Percentiles rank a stretch among this genome's conserved stretches.
phyloP scores from a whole-genome alignment of 1,284 basidiomycete genomes.

The Bjerkandera adusta region DNA sequence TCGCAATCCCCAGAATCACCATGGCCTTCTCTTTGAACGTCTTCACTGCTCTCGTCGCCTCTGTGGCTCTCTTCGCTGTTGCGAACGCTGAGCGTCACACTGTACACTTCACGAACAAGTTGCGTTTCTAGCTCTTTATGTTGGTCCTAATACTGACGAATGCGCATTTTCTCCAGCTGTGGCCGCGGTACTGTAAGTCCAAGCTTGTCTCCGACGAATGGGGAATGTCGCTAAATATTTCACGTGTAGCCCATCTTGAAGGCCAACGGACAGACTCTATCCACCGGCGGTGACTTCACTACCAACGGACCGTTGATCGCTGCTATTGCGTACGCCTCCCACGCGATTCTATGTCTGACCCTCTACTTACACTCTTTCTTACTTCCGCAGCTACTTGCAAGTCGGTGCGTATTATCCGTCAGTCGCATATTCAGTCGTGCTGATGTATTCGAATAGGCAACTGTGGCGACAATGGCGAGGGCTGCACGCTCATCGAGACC shows the following conservation, averaged over 20 bases:
- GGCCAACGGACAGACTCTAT: background rate
- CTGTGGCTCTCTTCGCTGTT: background rate
- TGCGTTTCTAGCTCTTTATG: background rate
- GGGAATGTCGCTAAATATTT: background rate
- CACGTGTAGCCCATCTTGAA: background rate
- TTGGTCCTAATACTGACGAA: no score
- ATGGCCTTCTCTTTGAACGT: no score
- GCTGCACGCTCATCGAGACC: conserved; percentile 40
- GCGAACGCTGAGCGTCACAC: background rate
- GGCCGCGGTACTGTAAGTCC: conserved; percentile 2
- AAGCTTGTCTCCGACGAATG: background rate
- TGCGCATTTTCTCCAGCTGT: background rate
- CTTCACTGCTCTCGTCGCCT: background rate
- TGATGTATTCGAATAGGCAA: conserved; percentile 21
- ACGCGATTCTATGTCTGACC: no score
- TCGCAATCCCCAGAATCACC: no score
- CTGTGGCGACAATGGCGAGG: conserved; percentile 42
- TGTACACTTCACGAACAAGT: background rate
- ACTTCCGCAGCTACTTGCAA: conserved; percentile 3
- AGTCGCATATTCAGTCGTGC: no score
- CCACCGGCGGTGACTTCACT: background rate
- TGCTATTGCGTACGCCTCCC: conserved; percentile 1
- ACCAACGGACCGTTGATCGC: background rate
- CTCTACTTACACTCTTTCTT: background rate
- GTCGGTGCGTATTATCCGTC: background rate